Base-by-base conservation (phyloP, 352 stramenopile genomes). In the Phytophthora pinifolia region DNA sequence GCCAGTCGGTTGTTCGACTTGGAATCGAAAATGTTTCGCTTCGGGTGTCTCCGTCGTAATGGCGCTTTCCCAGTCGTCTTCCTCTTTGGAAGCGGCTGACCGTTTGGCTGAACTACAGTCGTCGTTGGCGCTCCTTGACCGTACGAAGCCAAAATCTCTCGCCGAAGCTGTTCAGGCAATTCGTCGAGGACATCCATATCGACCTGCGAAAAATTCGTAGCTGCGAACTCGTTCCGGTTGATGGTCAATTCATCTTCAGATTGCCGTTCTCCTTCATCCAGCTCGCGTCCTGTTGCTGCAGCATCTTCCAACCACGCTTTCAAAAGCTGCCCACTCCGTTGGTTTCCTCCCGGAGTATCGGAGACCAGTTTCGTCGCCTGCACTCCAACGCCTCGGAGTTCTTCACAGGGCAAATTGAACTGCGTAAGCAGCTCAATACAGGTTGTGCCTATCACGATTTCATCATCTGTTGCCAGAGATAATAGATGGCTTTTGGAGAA, bases 401-500 rank as follows among this genome's bases (percentile, higher is more conserved):
- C 85, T 53, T 79, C 59, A 14, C 66, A 62, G 0, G 76, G 73
- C 31, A 93, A 74, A 22, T 72, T 70, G 13, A 91, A 69, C 52
- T 86, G 76, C 6, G 64, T 67, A 18, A 91, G 70, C 29, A 95
- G 31, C 31, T 86, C 70, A 13, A 89, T 81, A 9, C 74, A 78
- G 0, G 58, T 52, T n/a, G 65, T 66, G 8, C 58, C 72, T 30
- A 95, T 86, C 14, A 79, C 43, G 6, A 73, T 20, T 0, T 74
- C 65, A 10, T 87, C 76, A 39, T 90, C 64, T 0, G 81, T 94
- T 10, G 84, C 42, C 50, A 79, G 67, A 1, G 64, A 39, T 1
- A 96, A 45, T 1, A 88, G 44, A 6, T 87, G 70, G 17, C 66
- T 87, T 41, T 85, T 89, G n/a, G 83, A 92, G 35, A 88, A 91